Percentiles rank a stretch among this genome's conserved stretches.
phyloP scores from a whole-genome alignment of 495 filamentous ascomycete genomes.

The Podospora pseudoanserina region DNA sequence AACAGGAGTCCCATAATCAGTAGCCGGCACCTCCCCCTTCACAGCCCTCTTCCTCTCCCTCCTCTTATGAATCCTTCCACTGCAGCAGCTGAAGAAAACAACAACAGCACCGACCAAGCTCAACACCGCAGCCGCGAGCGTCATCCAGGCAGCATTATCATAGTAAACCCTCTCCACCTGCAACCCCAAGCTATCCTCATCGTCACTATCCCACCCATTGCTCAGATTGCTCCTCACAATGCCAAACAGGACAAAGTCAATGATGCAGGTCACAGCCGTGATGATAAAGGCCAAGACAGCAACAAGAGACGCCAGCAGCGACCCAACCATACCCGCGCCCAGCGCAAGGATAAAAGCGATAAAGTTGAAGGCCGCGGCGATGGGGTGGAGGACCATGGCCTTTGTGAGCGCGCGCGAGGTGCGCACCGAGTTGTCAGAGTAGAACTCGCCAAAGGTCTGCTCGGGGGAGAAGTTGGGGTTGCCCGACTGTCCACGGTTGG shows the following conservation, averaged over 20 bases:
- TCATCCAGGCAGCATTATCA: conserved; percentile 49
- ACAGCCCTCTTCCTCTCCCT: not conserved
- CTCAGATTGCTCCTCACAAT: conserved; percentile 52
- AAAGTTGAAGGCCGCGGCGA: conserved; percentile 55
- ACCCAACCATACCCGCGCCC: conserved; percentile 52
- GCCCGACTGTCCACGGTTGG: conserved; percentile 14
- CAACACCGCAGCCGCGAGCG: conserved; percentile 47
- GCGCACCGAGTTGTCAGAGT: conserved; percentile 41
- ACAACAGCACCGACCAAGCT: conserved; percentile 52
- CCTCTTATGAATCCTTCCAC: conserved; percentile 33
- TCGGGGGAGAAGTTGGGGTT: not conserved
- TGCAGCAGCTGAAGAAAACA: conserved; percentile 58
- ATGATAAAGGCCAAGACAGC: conserved; percentile 52
- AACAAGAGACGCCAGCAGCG: conserved; percentile 47
- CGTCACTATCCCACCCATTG: conserved; percentile 26
- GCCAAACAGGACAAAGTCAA: conserved; percentile 55
- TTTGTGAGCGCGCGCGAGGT: conserved; percentile 49
- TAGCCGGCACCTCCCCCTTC: not conserved
- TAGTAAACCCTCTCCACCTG: conserved; percentile 35
- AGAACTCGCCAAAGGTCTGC: conserved; percentile 9
- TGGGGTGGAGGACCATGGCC: conserved; percentile 59
- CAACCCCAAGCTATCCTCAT: not conserved
- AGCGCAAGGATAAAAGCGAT: conserved; percentile 55
- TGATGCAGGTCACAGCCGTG: conserved; percentile 50
- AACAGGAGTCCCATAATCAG: not conserved